Evolutionary conservation across 192 early-diverging fungal genomes (phyloP).

Genomic region (Coemansia sp.): DNA sequence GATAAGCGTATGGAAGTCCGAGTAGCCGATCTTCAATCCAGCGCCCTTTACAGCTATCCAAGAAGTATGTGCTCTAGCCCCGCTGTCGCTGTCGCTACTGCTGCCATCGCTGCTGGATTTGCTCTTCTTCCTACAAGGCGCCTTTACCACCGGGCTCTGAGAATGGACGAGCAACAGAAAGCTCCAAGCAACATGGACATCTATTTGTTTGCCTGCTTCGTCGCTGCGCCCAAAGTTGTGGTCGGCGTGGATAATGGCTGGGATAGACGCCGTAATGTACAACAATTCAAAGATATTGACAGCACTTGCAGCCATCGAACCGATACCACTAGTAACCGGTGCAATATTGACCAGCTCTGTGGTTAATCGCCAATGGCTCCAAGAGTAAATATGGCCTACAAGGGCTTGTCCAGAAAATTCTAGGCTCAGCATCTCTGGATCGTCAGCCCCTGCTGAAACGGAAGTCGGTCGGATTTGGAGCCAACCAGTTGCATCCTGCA

Average conservation of each 20-base stretch:
- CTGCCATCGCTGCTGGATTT: background rate
- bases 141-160: slow-evolving; percentile 2
- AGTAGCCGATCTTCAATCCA: background rate
- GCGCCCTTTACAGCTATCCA: slow-evolving; percentile 9
- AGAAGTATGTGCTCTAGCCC: background rate
- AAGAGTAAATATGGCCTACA: slow-evolving; percentile 33
- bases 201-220: background rate
- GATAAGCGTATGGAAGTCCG: background rate
- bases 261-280: slow-evolving; percentile 15
- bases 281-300: slow-evolving; percentile 9
- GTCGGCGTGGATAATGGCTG: slow-evolving; percentile 13
- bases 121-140: background rate
- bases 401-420: slow-evolving; percentile 32
- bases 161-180: slow-evolving; percentile 28
- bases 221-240: slow-evolving; percentile 19
- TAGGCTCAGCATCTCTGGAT: background rate
- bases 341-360: slow-evolving; percentile 15
- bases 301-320: background rate
- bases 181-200: background rate
- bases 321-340: background rate
- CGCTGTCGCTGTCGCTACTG: background rate
- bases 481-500: slow-evolving; percentile 33
- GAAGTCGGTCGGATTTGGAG: slow-evolving; percentile 15
- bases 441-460: background rate
- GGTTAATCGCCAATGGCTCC: slow-evolving; percentile 32